phyloP scores from a whole-genome alignment of 345 rosid genomes.

The Gossypium longicalyx region DNA sequence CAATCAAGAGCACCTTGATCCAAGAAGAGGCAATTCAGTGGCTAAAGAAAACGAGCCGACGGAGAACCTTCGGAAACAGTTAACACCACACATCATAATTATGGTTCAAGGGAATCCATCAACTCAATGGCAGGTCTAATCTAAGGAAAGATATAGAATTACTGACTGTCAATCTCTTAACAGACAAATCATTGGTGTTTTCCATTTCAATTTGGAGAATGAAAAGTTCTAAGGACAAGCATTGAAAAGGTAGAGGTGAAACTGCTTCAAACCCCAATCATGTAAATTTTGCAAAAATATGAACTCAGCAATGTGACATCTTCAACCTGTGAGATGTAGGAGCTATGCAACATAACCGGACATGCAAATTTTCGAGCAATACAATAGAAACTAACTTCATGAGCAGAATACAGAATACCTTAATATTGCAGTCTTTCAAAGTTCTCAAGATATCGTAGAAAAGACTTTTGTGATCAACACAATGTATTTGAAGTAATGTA shows the following conservation, averaged over 20 bases:
- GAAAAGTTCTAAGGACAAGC: neutral
- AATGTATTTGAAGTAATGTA: slow-evolving; percentile 65
- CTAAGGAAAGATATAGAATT: neutral
- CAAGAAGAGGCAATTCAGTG: neutral
- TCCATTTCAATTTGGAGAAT: neutral
- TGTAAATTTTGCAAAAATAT: neutral
- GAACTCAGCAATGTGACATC: neutral
- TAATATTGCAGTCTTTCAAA: slow-evolving; percentile 69
- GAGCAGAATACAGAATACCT: slow-evolving; percentile 35
- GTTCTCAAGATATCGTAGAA: slow-evolving; percentile 75
- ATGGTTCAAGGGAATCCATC: neutral
- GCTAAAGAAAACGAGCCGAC: neutral
- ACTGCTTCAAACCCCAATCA: neutral
- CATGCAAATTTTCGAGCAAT: neutral
- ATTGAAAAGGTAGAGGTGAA: neutral
- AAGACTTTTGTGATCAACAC: slow-evolving; percentile 75
- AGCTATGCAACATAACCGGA: neutral
- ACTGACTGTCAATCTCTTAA: neutral
- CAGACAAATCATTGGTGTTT: neutral
- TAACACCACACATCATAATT: neutral
- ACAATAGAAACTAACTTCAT: neutral
- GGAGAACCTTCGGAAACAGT: neutral
- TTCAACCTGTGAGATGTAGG: neutral
- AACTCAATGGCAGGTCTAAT: neutral
- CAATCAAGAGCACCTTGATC: neutral